phyloP scores from a whole-genome alignment of 225 moss, liverwort and hornwort genomes.

The Antitrichia curtipendula region DNA sequence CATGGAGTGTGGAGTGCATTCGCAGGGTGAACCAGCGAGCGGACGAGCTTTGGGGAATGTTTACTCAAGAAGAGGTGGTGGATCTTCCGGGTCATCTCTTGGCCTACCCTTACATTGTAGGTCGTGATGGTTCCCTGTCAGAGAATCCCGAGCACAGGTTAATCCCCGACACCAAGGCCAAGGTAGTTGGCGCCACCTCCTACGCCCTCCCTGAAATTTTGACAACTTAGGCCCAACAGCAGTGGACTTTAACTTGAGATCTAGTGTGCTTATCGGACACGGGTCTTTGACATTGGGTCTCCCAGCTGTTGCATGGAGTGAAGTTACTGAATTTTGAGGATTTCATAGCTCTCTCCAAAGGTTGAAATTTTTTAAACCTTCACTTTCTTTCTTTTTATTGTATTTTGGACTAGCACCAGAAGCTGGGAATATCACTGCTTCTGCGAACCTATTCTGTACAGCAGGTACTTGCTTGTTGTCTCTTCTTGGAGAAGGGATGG shows the following conservation, averaged over 20 bases:
- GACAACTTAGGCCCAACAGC: constrained; percentile 10
- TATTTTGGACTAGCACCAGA: neutral
- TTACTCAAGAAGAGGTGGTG: constrained; percentile 41
- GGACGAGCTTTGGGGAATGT: constrained; percentile 53
- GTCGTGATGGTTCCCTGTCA: constrained; percentile 44
- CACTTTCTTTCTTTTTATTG: neutral
- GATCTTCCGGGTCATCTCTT: constrained; percentile 75
- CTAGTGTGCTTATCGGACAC: neutral
- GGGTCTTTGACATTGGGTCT: neutral
- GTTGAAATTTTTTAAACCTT: neutral
- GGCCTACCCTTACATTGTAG: constrained; percentile 51
- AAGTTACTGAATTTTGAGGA: neutral
- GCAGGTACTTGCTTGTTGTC: neutral
- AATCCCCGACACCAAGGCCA: constrained; percentile 71
- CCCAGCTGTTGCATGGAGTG: neutral
- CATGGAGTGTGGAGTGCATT: constrained; percentile 44
- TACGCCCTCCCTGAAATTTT: constrained; percentile 35
- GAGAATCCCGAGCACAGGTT: constrained; percentile 12
- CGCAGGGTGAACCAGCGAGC: constrained; percentile 35
- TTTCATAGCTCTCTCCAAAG: neutral
- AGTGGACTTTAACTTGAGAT: neutral
- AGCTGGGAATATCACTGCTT: neutral
- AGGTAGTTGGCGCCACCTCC: constrained; percentile 27
- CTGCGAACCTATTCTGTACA: neutral
- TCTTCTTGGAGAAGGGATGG: neutral